Base-by-base conservation (phyloP, 2,329 filamentous ascomycete genomes). In the Hirsutella minnesotensis region DNA sequence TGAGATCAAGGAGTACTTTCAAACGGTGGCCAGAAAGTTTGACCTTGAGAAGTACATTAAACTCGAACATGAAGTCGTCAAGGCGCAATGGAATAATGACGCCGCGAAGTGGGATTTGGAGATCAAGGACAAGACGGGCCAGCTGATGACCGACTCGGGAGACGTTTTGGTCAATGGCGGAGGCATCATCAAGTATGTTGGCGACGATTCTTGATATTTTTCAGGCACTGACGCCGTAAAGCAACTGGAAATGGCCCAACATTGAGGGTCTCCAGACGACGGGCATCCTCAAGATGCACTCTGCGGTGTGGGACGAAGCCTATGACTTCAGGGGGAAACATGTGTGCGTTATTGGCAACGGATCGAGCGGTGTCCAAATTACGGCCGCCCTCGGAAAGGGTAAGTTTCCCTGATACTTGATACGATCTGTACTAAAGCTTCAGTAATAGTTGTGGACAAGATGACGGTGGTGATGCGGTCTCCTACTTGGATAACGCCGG, bases 181-280 rank as follows among this genome's bases (percentile, higher is more conserved):
- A 27, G 24, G 24, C 24, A 27, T 27, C 24, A 27, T 27, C 24
- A 27, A 27, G 24, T 27, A 27, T 7, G 24, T 27, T 12, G 24
- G 12, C 7, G 24, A n/a, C n/a, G n/a, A n/a, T 27, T 27, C 12
- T 27, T 27, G 24, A 12, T 27, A 12, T 27, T 27, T 12, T 27
- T 27, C n/a, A n/a, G 24, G 12, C 12, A 27, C 24, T 27, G 24
- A 27, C 24, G 24, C 24, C 24, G 12, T 27, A 7, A 12, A 35
- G 40, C 13, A 37, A 42, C 9, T 37, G 30, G 31, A 37, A 36
- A 30, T 42, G 33, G 31, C 40, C 40, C 20, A n/a, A 21, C 15
- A 36, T 42, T 18, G 5, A 8, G 5, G 40, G 40, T 10, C 24
- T 27, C 7, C 24, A 27, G 7, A 7, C 24, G 12, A 27, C 19